A percentile compares a stretch with the other conserved stretches of the same genome.
These are phyloP conservation scores for Podospora bellae-mahoneyi DNA, from an alignment of 495 filamentous ascomycete species.

Conservation along the genomic window DNA sequence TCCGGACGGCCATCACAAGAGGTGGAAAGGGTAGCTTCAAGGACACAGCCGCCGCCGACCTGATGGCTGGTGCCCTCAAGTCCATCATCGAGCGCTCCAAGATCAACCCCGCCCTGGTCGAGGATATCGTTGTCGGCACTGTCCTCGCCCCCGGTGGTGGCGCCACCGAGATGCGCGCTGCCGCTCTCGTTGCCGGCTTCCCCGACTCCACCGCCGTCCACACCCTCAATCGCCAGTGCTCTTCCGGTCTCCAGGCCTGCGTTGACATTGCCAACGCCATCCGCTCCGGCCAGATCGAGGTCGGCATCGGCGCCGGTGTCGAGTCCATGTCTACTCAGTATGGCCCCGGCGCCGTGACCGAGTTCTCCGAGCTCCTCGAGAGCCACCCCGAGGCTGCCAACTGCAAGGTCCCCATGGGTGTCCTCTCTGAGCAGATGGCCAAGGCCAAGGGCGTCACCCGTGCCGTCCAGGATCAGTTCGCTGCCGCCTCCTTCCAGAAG, in stretches of 20 bases:
- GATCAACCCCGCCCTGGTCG: slow-evolving; percentile 78
- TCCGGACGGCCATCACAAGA: slow-evolving; percentile 88
- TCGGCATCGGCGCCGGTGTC: slow-evolving; percentile 94
- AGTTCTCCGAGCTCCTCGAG: slow-evolving; percentile 92
- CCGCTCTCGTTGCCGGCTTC: slow-evolving; percentile 87
- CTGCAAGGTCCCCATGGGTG: slow-evolving; percentile 98
- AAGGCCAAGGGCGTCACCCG: slow-evolving; percentile 73
- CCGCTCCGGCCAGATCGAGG: slow-evolving; percentile 83
- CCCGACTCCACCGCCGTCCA: slow-evolving; percentile 78
- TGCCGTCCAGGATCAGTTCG: slow-evolving; percentile 79
- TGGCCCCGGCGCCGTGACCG: slow-evolving; percentile 82
- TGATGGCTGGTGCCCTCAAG: slow-evolving; percentile 80
- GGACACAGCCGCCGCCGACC: slow-evolving; percentile 82
- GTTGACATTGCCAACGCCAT: slow-evolving; percentile 93
- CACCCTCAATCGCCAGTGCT: slow-evolving; percentile 88
- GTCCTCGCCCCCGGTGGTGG: slow-evolving; percentile 92
- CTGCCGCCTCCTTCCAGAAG: slow-evolving; percentile 85
- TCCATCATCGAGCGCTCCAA: slow-evolving; percentile 76
- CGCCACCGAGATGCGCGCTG: slow-evolving; percentile 94
- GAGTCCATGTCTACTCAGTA: slow-evolving; percentile 96
- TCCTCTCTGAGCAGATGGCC: slow-evolving; percentile 92
- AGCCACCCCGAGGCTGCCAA: slow-evolving; percentile 78
- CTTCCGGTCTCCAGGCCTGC: slow-evolving; percentile 81
- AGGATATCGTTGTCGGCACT: slow-evolving; percentile 89
- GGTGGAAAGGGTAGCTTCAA: slow-evolving; percentile 93